phyloP scores from a whole-genome alignment of 225 moss, liverwort and hornwort genomes.

The Pleurozium schreberi region DNA sequence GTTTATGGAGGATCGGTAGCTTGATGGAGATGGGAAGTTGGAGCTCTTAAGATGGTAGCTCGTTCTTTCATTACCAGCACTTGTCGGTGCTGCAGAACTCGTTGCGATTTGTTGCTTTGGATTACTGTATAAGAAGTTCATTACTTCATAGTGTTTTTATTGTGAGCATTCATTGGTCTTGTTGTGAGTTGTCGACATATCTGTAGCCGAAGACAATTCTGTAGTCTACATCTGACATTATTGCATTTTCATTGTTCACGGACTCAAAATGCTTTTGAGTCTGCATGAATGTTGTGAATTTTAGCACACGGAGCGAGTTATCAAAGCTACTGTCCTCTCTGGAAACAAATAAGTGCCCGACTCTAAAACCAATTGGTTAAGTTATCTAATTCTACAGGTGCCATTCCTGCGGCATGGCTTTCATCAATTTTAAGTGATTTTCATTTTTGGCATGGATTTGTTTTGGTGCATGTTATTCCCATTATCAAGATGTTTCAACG shows the following conservation, averaged over 20 bases:
- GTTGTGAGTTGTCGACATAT: background rate
- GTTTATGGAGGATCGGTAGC: background rate
- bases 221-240: background rate
- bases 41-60: background rate
- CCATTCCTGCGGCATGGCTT: accelerated
- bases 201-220: too few species aligned
- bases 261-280: background rate
- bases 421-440: background rate
- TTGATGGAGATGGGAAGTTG: background rate
- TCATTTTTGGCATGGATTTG: background rate
- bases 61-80: background rate
- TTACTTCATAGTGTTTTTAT: background rate
- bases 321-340: too few species aligned
- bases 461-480: background rate
- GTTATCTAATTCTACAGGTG: background rate
- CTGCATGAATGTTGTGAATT: background rate
- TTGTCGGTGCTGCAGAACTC: background rate
- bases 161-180: background rate
- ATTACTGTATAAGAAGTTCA: background rate
- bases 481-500: background rate
- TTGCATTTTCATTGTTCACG: background rate
- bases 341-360: background rate
- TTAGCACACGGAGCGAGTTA: background rate
- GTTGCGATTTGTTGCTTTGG: background rate
- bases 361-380: background rate